Percentiles rank a stretch among this genome's conserved stretches.
Evolutionary conservation across 2,329 filamentous ascomycete species (phyloP).

Genomic region (Pseudopyricularia cyperi): DNA sequence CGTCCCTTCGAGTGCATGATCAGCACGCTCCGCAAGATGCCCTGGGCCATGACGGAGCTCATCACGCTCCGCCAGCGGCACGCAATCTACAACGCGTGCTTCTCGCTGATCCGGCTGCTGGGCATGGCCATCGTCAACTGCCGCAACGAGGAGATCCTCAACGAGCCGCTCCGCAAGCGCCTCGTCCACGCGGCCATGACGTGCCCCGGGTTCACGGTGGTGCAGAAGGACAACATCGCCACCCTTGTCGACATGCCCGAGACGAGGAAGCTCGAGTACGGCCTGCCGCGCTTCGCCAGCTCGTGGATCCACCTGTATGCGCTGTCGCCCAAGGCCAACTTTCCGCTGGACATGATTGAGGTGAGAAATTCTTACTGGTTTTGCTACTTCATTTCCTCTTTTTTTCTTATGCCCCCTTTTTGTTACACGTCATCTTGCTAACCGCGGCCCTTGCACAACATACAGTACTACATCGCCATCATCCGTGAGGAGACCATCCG

Average conservation of each 20-base stretch:
- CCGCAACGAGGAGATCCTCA: conserved; percentile 31
- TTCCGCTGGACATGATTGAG: conserved; percentile 39
- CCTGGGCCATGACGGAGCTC: conserved; percentile 43
- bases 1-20: conserved; percentile 54
- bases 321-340: conserved; percentile 32
- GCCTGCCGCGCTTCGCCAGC: conserved; percentile 32
- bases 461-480: conserved; percentile 42
- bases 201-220: conserved; percentile 46
- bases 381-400: neutral
- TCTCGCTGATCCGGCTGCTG: conserved; percentile 34
- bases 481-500: conserved; percentile 39
- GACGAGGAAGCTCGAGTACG: conserved; percentile 22
- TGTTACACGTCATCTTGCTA: too few species aligned
- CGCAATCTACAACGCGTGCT: conserved; percentile 35
- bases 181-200: conserved; percentile 37
- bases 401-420: neutral
- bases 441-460: neutral
- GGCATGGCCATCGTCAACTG: conserved; percentile 24
- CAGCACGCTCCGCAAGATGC: conserved; percentile 48
- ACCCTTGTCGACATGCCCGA: conserved; percentile 23
- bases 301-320: conserved; percentile 40
- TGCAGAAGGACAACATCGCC: conserved; percentile 49
- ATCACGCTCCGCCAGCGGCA: conserved; percentile 47
- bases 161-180: conserved; percentile 37
- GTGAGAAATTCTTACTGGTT: conserved; percentile 20